Evolutionary conservation across 2,329 filamentous ascomycete genomes (phyloP), one percentile per base, ranked within the genome.

Genomic region (Ophiobolus disseminans): DNA sequence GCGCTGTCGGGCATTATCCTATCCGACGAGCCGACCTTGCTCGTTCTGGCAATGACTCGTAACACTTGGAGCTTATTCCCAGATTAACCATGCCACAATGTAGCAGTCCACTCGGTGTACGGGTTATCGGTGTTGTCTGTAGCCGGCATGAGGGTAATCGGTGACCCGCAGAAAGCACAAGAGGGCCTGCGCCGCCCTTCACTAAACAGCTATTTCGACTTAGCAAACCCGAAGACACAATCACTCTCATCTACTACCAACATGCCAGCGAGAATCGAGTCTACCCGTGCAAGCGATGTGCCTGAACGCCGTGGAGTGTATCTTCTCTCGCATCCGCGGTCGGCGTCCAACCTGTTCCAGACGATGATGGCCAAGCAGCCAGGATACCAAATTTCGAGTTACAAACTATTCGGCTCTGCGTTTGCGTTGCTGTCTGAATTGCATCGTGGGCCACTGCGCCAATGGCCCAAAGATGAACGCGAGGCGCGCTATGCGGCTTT

Each of bases 291-390:
- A 22, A 20, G 13, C 34, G 20, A 42, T 9, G 28, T 32, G 3
- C 41, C 50, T 4, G 32, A 19, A 13, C 26, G 44, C 10, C 45
- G 39, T 3, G 56, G 58, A 2, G 47, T 61, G 19, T 61, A 57
- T 17, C 47, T 59, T 17, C 46, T 61, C 11, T 57, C 58, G 14
- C 48, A 59, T 30, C 58, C 53, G 5, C 50, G 58, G n/a, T 55
- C 56, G 5, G 58, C 56, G 1, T 59, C 53, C 16, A 59, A 59
- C 26, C 25, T 59, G 28, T 61, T 61, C 41, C 56, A 57, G 31
- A 57, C 47, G 3, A 61, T 57, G 56, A 53, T 61, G 58, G 28
- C 50, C n/a, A 55, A 55, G 32, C 53, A 57, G 30, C 53, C 56
- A 1, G 47, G 49, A 14, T 55, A 51, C 31, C 53, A 57, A 46